phyloP scores from a whole-genome alignment of 2,329 filamentous ascomycete genomes.

The Penicillium olsonii region DNA sequence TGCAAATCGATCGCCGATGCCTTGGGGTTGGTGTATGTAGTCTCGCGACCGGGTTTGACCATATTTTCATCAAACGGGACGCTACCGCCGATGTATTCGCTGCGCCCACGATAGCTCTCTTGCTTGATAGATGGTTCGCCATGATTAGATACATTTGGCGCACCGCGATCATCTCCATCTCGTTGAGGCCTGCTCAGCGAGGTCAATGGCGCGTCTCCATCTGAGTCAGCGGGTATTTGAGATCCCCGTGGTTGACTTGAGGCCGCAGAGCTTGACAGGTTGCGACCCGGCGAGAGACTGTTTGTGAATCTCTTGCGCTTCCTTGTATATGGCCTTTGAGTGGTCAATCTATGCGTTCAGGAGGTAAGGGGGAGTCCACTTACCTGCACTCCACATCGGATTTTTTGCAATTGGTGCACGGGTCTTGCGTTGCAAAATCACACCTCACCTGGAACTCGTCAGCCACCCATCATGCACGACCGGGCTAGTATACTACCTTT shows the following conservation, averaged over 20 bases:
- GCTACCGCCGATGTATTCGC: slow-evolving; percentile 28
- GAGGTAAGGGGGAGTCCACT: slow-evolving; percentile 1
- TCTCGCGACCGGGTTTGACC: slow-evolving; percentile 29
- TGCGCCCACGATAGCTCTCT: slow-evolving; percentile 29
- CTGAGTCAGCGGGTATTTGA: slow-evolving; percentile 15
- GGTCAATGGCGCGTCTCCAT: slow-evolving; percentile 6
- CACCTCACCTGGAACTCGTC: slow-evolving; percentile 26
- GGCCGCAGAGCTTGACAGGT: slow-evolving; percentile 14
- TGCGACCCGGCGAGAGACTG: slow-evolving; percentile 28
- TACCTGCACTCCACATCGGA: slow-evolving; percentile 28
- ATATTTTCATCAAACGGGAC: slow-evolving; percentile 32
- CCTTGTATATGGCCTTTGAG: slow-evolving; percentile 26
- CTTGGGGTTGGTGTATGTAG: slow-evolving; percentile 23
- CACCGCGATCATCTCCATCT: slow-evolving; percentile 1
- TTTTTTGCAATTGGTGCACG: slow-evolving; percentile 29
- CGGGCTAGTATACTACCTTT: slow-evolving; percentile 34
- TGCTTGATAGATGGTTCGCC: slow-evolving; percentile 25
- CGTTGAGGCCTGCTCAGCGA: slow-evolving; percentile 8
- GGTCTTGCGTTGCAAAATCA: slow-evolving; percentile 27
- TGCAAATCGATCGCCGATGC: slow-evolving; percentile 22
- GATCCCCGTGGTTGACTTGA: slow-evolving; percentile 25
- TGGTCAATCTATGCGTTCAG: not conserved
- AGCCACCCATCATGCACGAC: not conserved
- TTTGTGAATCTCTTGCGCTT: slow-evolving; percentile 42
- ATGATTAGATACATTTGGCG: slow-evolving; percentile 6